Base-by-base conservation (phyloP, 75 land plant species). In the Pinus tabuliformis region DNA sequence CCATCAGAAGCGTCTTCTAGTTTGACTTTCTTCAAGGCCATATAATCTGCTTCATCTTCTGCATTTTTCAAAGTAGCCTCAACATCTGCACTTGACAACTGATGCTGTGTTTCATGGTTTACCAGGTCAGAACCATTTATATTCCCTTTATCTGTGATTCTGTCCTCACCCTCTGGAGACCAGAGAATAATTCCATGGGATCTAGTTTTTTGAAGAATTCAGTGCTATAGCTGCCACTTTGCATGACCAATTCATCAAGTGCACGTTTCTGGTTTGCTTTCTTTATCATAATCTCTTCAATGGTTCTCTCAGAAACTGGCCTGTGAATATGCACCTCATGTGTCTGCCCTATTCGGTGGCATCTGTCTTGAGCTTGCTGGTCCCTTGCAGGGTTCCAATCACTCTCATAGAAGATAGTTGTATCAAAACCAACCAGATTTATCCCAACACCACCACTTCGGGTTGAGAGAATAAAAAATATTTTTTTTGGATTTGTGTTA, bases 341-440 rank as follows among this genome's bases (percentile, higher is more conserved):
- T 36, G 98, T 97, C 81, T 97, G 98, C 39, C 99, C 96, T 56
- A 97, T 97, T 20, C 98, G 85, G 57, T 97, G 99, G 79, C 98
- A 97, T 68, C 99, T 84, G 85, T 97, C 99, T 81, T 97, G 99
- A 59, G 99, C 99, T 84, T 97, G 99, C 75, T 92, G 94, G 78
- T 97, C 99, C 98, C 92, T 97, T n/a, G 99, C 99, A 21, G 98
- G 99, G 83, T 97, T 97, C 99, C 99, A 97, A 74, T 97, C 99
- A 90, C 96, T 97, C 73, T 97, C 99, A 81, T 97, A 97, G 70
- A 97, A 97, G 33, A 97, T 97, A 24, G 95, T 98, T 2, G 99
- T 97, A 78, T 97, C 99, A 56, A 98, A 96, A 61, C 99, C 98
- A 72, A 95, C 98, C 18, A 95, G 80, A 66, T 97, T 97, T 56